Evolutionary conservation across 176 grass and related monocot species (phyloP).

Genomic region (Oryza meridionalis): DNA sequence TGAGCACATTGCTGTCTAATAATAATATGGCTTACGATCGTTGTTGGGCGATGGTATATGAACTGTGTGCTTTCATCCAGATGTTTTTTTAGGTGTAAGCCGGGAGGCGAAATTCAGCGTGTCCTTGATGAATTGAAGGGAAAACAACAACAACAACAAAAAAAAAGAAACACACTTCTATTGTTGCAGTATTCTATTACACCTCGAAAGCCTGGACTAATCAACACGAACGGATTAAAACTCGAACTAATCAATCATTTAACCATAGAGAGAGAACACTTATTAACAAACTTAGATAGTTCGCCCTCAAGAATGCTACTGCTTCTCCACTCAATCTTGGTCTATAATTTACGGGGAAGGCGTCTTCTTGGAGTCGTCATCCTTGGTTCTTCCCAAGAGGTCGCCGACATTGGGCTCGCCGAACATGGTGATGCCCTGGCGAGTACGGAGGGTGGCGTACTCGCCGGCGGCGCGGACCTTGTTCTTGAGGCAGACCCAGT

Average conservation of each 20-base stretch:
- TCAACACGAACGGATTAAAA: neutral
- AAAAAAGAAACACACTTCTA: too few relatives aligned
- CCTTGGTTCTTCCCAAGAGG: neutral
- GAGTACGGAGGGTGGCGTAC: conserved; percentile 30
- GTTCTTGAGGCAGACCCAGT: conserved; percentile 66
- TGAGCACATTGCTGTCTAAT: neutral
- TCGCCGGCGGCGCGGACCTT: conserved; percentile 45
- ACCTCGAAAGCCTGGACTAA: neutral
- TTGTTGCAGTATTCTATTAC: neutral
- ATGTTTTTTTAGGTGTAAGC: too few relatives aligned
- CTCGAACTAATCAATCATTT: neutral
- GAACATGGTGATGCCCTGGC: conserved; percentile 42
- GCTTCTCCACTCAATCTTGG: neutral
- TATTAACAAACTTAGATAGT: neutral
- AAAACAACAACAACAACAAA: too few relatives aligned
- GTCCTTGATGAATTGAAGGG: too few relatives aligned
- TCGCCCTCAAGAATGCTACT: neutral
- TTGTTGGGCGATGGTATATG: neutral
- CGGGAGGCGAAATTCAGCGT: too few relatives aligned
- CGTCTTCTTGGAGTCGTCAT: neutral
- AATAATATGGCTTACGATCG: too few relatives aligned
- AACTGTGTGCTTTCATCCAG: too few relatives aligned
- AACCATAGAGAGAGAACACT: neutral
- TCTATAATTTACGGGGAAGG: neutral
- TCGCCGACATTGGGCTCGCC: conserved; percentile 1